Percentiles rank a stretch among this genome's conserved stretches.
These are phyloP conservation scores for Cladosporium oxysporum DNA, from an alignment of 2,329 filamentous ascomycete species.

Conservation along the genomic window DNA sequence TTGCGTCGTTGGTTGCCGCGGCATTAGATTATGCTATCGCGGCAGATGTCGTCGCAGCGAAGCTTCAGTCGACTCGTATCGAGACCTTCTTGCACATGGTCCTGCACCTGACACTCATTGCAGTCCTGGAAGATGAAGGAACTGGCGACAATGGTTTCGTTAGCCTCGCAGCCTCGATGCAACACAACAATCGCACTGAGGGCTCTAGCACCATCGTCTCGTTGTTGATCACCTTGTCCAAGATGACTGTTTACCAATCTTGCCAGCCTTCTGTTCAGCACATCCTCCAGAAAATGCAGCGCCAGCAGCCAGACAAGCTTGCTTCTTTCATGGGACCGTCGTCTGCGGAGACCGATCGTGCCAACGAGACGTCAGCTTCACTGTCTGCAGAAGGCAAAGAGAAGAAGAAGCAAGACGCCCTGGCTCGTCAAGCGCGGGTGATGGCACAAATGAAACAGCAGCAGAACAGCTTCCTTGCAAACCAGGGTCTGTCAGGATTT, in stretches of 20 bases:
- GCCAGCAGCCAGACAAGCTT: constrained; percentile 75
- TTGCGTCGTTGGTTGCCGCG: constrained; percentile 88
- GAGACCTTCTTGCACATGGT: constrained; percentile 92
- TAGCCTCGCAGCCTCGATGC: constrained; percentile 27
- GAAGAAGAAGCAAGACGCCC: constrained; percentile 84
- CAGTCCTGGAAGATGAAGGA: constrained; percentile 64
- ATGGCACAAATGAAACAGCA: constrained; percentile 99
- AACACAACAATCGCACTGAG: constrained; percentile 3
- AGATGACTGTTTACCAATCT: constrained; percentile 74
- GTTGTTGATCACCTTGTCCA: constrained; percentile 52
- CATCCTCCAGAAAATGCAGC: constrained; percentile 80
- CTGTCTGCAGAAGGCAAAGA: constrained; percentile 66
- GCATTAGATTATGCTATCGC: constrained; percentile 78
- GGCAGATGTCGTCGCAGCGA: constrained; percentile 67
- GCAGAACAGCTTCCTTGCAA: constrained; percentile 90
- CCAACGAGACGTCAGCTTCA: constrained; percentile 77
- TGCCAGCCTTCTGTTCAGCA: constrained; percentile 83
- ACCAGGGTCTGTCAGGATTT: constrained; percentile 86
- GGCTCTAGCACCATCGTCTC: constrained; percentile 42
- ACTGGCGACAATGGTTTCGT: constrained; percentile 28
- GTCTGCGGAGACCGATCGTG: constrained; percentile 69
- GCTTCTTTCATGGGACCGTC: constrained; percentile 63
- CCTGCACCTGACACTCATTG: constrained; percentile 81
- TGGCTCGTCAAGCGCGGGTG: constrained; percentile 86
- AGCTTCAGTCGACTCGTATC: constrained; percentile 76